These are phyloP conservation scores for Backusella macrospora DNA, from an alignment of 192 early-diverging fungal genomes.

Conservation along the genomic window DNA sequence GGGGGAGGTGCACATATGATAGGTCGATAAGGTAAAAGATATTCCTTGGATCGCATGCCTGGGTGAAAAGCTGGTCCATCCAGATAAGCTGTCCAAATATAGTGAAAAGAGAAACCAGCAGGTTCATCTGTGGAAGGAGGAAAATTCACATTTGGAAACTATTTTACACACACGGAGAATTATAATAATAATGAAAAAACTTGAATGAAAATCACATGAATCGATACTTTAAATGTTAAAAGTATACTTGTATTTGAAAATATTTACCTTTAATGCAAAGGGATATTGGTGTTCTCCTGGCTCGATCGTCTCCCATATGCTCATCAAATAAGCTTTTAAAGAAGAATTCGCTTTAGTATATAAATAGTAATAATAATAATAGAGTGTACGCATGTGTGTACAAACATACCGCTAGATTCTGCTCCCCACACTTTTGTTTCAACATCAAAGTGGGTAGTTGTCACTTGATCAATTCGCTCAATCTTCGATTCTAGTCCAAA, in stretches of 20 bases:
- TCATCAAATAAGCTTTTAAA: slow-evolving; percentile 25
- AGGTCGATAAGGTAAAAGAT: slow-evolving; percentile 38
- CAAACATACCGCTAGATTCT: slow-evolving; percentile 29
- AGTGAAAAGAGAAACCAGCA: slow-evolving; percentile 31
- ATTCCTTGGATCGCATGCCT: slow-evolving; percentile 30
- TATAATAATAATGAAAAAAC: not conserved
- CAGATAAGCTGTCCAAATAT: slow-evolving; percentile 39
- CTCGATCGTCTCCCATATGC: slow-evolving; percentile 38
- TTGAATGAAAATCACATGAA: not conserved
- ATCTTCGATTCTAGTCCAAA: slow-evolving; percentile 17
- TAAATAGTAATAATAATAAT: not conserved
- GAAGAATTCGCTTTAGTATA: too few relatives aligned
- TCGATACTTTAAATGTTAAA: not conserved
- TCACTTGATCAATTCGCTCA: slow-evolving; percentile 36
- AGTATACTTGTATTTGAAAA: too few relatives aligned
- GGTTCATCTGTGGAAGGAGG: slow-evolving; percentile 45
- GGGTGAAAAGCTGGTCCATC: slow-evolving; percentile 36
- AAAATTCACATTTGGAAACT: slow-evolving; percentile 43
- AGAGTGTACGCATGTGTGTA: not conserved
- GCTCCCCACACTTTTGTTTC: slow-evolving; percentile 38
- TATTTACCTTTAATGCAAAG: slow-evolving; percentile 47
- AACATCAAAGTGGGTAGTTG: slow-evolving; percentile 35
- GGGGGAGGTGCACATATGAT: slow-evolving; percentile 41
- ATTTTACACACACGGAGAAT: too few relatives aligned
- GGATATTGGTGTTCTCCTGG: slow-evolving; percentile 37